Base-by-base conservation (phyloP, 768 basidiomycete species). In the Psilocybe azurescens region DNA sequence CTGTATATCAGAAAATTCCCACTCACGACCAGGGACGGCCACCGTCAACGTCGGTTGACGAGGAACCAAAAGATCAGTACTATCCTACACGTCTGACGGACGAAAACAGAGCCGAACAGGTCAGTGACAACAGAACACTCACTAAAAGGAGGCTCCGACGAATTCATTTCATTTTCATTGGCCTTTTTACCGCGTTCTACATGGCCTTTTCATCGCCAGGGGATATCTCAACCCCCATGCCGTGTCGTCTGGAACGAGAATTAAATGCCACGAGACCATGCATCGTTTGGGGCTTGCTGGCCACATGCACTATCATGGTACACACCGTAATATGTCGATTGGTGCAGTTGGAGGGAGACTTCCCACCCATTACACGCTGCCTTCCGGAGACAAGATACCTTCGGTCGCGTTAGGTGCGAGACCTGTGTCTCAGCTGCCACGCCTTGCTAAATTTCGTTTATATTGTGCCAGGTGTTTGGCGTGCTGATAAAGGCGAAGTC, bases 381-480 rank as follows among this genome's bases (percentile, higher is more conserved):
- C 87, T 3, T 89, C 88, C 36, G 90, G 90, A 0, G 85, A 88
- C 65, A 80, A 81, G 63, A 90, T 91, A 32, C 90, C 90, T 0
- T 79, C 84, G 11, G 81, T 90, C 49, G 89, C 89, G 3, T 78
- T 90, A 4, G 71, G 70, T 72, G 44, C 3, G 58, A 16, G 13
- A 53, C 46, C 13, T 53, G 29, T 33, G 30, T 48, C 3, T 30
- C 18, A 10, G 7, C 13, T 13, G 5, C 3, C 6, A 11, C 41
- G 41, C 38, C 39, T 49, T 50, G 13, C 33, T 46, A n/a, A n/a
- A 24, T 24, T 24, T 24, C 24, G 24, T 24, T 24, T 28, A 10
- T 5, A 9, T 39, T 39, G 10, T 39, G 30, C 14, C 24, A 38
- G 89, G 88, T 41, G 86, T 89, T 14, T 90, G 88, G 89, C 79